These are phyloP conservation scores for Oenanthe sinensis DNA, from an alignment of 129 eudicot genomes.

Conservation along the genomic window DNA sequence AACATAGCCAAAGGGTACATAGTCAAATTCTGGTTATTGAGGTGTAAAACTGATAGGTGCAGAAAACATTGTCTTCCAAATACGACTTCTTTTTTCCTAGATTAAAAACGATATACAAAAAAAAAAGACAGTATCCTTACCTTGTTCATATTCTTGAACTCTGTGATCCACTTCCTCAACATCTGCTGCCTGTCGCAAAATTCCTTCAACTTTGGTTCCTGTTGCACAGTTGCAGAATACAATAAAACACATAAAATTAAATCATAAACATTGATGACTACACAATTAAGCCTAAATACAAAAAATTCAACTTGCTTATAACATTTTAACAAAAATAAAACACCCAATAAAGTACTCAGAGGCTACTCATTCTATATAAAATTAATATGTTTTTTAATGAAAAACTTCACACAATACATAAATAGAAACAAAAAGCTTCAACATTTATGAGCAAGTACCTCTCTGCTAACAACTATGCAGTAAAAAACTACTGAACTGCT, in stretches of 20 bases:
- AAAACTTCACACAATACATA: not conserved
- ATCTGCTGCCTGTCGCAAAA: slow-evolving; percentile 89
- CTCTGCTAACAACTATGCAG: not conserved
- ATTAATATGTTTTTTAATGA: not conserved
- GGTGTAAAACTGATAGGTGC: not conserved
- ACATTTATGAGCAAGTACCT: not conserved
- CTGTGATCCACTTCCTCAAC: slow-evolving; percentile 97
- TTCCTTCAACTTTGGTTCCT: slow-evolving; percentile 94
- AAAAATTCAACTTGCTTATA: not conserved
- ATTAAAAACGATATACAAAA: not conserved
- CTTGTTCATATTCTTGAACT: slow-evolving; percentile 94
- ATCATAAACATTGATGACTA: not conserved
- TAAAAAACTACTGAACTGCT: not conserved
- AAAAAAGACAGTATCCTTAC: slow-evolving; percentile 22
- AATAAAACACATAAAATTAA: not conserved
- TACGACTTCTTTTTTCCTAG: not conserved
- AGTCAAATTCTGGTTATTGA: not conserved
- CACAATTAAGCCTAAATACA: not conserved
- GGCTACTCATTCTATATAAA: not conserved
- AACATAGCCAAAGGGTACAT: not conserved
- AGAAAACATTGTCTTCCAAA: not conserved
- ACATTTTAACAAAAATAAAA: not conserved
- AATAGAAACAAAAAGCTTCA: not conserved
- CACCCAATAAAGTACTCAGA: not conserved
- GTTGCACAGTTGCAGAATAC: slow-evolving; percentile 31